Conservation (phyloP, 192 early-diverging fungal genomes). For the Funneliformis mosseae region DNA sequence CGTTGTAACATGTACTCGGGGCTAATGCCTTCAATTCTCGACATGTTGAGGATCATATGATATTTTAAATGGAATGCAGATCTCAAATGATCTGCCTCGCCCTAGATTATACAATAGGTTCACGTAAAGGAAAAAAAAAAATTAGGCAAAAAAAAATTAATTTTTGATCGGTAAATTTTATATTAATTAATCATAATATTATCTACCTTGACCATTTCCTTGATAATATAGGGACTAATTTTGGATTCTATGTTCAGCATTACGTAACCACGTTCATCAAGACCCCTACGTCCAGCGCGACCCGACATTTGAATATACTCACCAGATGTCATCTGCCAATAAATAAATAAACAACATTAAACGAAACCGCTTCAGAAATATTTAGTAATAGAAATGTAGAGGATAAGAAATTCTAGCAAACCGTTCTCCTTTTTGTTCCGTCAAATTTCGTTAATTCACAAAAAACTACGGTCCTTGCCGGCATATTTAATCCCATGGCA, state of each 20-base stretch:
- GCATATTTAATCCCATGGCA: conserved; percentile 99
- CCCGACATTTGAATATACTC: conserved; percentile 99
- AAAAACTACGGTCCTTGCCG: conserved; percentile 97
- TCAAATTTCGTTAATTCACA: conserved; percentile 92
- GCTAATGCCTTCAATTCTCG: conserved; percentile 91
- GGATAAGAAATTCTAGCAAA: conserved; percentile 41
- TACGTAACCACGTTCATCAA: conserved; percentile 96
- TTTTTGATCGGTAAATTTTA: too few species aligned
- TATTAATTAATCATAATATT: conserved; percentile 29
- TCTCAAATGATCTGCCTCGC: conserved; percentile 79
- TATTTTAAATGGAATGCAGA: conserved; percentile 96
- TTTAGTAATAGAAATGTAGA: neutral
- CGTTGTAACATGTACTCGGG: conserved; percentile 91
- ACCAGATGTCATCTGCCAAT: conserved; percentile 63
- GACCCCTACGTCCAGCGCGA: conserved; percentile 93
- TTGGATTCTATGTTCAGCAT: conserved; percentile 97
- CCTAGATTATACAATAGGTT: conserved; percentile 37
- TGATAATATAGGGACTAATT: conserved; percentile 90
- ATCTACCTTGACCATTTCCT: conserved; percentile 85
- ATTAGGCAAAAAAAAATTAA: neutral
- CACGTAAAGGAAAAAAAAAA: neutral
- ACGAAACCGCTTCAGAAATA: neutral
- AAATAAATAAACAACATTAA: neutral
- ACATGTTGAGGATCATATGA: conserved; percentile 95
- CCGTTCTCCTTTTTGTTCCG: conserved; percentile 82